Conservation (phyloP, 495 filamentous ascomycete species). For the Talaromyces proteolyticus region DNA sequence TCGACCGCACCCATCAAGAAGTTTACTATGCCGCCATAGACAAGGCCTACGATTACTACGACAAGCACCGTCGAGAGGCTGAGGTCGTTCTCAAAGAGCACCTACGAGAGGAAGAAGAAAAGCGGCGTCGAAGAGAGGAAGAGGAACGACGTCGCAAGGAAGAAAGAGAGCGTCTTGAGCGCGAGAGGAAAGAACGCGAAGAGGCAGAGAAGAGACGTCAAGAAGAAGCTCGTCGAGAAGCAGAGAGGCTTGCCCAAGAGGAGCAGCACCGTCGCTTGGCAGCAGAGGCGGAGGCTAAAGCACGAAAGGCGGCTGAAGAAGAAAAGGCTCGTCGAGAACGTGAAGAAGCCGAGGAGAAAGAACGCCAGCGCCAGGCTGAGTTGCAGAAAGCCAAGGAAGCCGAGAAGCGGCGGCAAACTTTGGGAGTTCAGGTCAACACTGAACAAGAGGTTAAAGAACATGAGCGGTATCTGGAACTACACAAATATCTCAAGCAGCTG, state of each 20-base stretch:
- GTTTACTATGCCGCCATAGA: constrained; percentile 57
- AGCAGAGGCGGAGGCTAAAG: constrained; percentile 24
- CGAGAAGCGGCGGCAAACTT: constrained; percentile 18
- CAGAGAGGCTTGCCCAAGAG: constrained; percentile 12
- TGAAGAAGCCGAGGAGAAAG: constrained; percentile 32
- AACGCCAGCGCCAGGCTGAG: constrained; percentile 9
- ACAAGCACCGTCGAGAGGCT: constrained; percentile 57
- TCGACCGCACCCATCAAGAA: constrained; percentile 34
- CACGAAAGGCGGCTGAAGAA: constrained; percentile 6
- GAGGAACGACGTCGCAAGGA: constrained; percentile 16
- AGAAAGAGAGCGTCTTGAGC: constrained; percentile 31
- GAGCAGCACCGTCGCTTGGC: constrained; percentile 19
- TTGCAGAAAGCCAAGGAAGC: constrained; percentile 23
- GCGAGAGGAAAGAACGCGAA: constrained; percentile 46
- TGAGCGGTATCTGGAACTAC: constrained; percentile 61
- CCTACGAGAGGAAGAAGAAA: constrained; percentile 29
- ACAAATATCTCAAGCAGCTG: constrained; percentile 66
- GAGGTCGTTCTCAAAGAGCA: constrained; percentile 30
- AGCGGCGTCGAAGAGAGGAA: constrained; percentile 25
- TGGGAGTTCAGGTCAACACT: constrained; percentile 19
- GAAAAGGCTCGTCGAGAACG: constrained; percentile 30
- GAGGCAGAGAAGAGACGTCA: constrained; percentile 27
- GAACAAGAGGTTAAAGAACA: constrained; percentile 39
- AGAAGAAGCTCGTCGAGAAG: constrained; percentile 34
- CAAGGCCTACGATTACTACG: constrained; percentile 54